Conservation (phyloP, 2,329 filamentous ascomycete genomes). For the Cercospora sesami region DNA sequence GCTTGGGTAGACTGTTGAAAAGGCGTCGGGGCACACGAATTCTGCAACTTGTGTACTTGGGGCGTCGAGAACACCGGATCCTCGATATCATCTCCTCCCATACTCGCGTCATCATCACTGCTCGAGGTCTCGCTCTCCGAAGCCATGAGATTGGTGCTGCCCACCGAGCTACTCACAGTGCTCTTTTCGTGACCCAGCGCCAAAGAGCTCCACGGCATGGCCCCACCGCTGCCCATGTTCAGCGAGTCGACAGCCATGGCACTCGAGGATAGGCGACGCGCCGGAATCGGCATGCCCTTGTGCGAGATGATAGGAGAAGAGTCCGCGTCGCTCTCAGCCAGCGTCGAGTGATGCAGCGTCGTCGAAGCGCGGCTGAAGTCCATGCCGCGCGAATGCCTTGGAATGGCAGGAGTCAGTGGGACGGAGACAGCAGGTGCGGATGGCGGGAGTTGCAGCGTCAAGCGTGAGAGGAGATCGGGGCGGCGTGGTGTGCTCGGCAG, state of each 20-base stretch:
- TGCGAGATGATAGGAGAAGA: constrained; percentile 83
- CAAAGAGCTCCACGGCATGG: constrained; percentile 27
- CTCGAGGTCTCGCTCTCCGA: constrained; percentile 74
- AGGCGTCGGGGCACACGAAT: constrained; percentile 48
- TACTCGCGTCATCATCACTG: constrained; percentile 58
- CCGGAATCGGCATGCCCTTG: constrained; percentile 61
- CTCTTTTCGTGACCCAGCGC: constrained; percentile 59
- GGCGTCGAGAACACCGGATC: constrained; percentile 83
- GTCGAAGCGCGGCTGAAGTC: constrained; percentile 94
- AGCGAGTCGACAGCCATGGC: constrained; percentile 61
- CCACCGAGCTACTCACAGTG: constrained; percentile 75
- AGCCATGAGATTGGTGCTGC: constrained; percentile 75
- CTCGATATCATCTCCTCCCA: constrained; percentile 51
- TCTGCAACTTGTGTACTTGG: constrained; percentile 64
- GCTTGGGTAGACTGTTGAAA: constrained; percentile 33
- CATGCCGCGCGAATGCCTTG: constrained; percentile 81
- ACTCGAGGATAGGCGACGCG: constrained; percentile 43
- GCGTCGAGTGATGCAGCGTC: constrained; percentile 90
- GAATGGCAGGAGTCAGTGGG: constrained; percentile 51
- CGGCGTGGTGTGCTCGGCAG: constrained; percentile 50
- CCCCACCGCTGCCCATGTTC: constrained; percentile 44
- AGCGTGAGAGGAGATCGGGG: constrained; percentile 60
- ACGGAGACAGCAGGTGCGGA: constrained; percentile 42
- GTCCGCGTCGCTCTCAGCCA: constrained; percentile 86
- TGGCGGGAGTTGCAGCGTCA: constrained; percentile 68